A percentile compares a stretch with the other conserved stretches of the same genome.
Conservation (phyloP, 2,329 filamentous ascomycete species). For the Amauroascus niger region DNA sequence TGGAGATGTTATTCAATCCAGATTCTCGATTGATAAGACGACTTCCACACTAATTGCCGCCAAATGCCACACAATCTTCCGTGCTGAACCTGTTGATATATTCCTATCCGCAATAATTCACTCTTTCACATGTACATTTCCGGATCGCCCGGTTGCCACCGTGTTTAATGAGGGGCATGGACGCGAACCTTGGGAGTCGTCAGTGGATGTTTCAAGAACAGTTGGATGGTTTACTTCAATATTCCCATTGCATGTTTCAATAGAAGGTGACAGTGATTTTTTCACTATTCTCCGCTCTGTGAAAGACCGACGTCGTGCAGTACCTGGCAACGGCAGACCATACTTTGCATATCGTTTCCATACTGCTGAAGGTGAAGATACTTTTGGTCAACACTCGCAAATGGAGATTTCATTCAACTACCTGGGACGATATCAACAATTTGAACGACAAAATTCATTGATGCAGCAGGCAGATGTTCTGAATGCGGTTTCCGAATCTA, state of each 20-base stretch:
- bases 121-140: conserved; percentile 39
- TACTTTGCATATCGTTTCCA: conserved; percentile 32
- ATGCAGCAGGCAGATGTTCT: conserved; percentile 38
- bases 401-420: conserved; percentile 38
- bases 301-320: conserved; percentile 32
- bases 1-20: not conserved
- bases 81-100: conserved; percentile 31
- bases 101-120: conserved; percentile 33
- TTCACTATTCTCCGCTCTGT: conserved; percentile 29
- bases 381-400: conserved; percentile 31
- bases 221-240: conserved; percentile 46
- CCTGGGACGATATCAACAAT: conserved; percentile 32
- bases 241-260: conserved; percentile 30
- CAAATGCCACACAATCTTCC: conserved; percentile 28
- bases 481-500: conserved; percentile 18
- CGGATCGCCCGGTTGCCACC: conserved; percentile 30
- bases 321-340: conserved; percentile 32
- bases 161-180: not conserved
- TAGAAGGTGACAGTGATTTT: conserved; percentile 22
- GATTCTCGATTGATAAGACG: not conserved
- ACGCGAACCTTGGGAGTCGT: conserved; percentile 23
- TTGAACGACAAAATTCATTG: conserved; percentile 38
- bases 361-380: conserved; percentile 24
- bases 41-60: conserved; percentile 21
- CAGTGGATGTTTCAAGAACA: conserved; percentile 42